Conservation (phyloP, 805 yeast genomes). For the Lachancea nothofagi region DNA sequence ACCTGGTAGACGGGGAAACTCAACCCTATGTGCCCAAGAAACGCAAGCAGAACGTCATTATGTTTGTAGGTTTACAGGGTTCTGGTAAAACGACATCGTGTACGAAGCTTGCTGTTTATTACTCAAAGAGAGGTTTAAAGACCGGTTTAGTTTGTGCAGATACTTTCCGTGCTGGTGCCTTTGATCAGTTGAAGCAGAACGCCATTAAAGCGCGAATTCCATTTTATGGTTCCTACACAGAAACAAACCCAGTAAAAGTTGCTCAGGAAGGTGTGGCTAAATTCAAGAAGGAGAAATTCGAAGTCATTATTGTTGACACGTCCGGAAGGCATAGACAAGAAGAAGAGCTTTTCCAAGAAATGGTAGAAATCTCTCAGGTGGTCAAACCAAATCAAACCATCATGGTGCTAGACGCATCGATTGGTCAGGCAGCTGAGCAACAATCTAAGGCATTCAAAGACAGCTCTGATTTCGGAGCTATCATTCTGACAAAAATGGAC, state of each 20-base stretch:
- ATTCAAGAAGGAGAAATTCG: conserved; percentile 87
- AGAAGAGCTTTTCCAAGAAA: conserved; percentile 82
- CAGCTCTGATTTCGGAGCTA: conserved; percentile 88
- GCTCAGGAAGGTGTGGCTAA: conserved; percentile 88
- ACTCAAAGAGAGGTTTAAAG: conserved; percentile 87
- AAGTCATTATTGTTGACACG: conserved; percentile 91
- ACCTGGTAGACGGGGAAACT: conserved; percentile 64
- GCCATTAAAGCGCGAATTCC: conserved; percentile 95
- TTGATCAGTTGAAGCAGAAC: conserved; percentile 95
- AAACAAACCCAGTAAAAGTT: conserved; percentile 90
- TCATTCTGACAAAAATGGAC: conserved; percentile 92
- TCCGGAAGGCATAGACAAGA: conserved; percentile 98
- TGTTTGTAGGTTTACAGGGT: conserved; percentile 98
- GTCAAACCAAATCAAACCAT: conserved; percentile 93
- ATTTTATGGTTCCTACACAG: conserved; percentile 89
- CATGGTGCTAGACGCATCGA: conserved; percentile 95
- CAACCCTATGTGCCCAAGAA: conserved; percentile 78
- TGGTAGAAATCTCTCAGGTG: conserved; percentile 86
- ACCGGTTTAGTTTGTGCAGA: conserved; percentile 98
- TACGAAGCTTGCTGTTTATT: conserved; percentile 92
- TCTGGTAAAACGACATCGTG: conserved; percentile 98
- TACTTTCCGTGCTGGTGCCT: conserved; percentile 99
- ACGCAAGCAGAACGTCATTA: conserved; percentile 70
- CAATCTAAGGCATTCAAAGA: conserved; percentile 95
- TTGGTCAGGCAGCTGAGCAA: conserved; percentile 96